Evolutionary conservation across 768 basidiomycete species (phyloP), one percentile per base, ranked within the genome.

Genomic region (Lepiota subincarnata): DNA sequence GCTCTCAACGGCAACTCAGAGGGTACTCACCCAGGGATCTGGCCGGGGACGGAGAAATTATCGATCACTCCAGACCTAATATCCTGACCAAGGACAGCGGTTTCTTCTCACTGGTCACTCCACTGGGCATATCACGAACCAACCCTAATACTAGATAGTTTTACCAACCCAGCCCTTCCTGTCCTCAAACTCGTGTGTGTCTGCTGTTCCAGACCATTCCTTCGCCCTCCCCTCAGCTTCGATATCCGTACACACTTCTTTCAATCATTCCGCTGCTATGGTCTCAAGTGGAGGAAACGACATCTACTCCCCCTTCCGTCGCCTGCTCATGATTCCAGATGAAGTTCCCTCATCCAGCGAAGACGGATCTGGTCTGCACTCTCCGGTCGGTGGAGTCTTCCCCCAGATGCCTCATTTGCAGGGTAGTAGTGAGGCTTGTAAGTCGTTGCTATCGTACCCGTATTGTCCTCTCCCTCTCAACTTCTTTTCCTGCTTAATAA

Each of bases 301-400:
- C 69, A 83, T 81, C 68, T 71, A 80, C 46, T 84, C 78, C 64
- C 72, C 81, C 11, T 77, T 82, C 14, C 83, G 82, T 67, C 78
- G 77, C 45, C 70, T 73, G 52, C 58, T 64, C 55, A 74, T 79
- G 67, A 70, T 75, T 56, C 68, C 74, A 55, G 87, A 87, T 64
- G 85, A 87, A 62, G 79, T 83, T 36, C 77, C 78, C 40, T 84
- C 82, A 69, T 86, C 84, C 19, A 86, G 83, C 66, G 86, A 88
- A 64, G 87, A 87, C 62, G 81, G 84, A 64, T 88, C 87, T 48
- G 86, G 84, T 56, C 69, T 89, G 19, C 85, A 87, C 61, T 88
- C 87, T 2, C 87, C 88, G 59, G 77, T 82, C 48, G 84, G 85
- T 69, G 73, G 72, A 52, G 66, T 77, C 45, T 71, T 54, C 45